Evolutionary conservation across 1,284 basidiomycete genomes (phyloP).

Genomic region (Puccinia polysora): DNA sequence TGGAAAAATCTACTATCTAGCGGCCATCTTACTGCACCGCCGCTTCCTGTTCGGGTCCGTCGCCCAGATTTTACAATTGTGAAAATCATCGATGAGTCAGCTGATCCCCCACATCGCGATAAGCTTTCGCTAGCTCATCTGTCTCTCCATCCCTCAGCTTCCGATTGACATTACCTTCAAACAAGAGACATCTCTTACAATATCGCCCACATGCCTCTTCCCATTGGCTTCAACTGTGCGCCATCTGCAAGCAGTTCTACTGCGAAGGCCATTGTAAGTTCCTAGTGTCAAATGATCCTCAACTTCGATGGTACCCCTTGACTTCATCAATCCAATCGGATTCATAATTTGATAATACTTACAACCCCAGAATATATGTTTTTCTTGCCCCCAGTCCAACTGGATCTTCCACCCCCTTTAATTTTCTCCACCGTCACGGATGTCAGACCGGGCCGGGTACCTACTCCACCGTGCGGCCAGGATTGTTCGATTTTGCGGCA

Average conservation of each 20-base stretch:
- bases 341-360: no score
- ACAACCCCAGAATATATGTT: background rate
- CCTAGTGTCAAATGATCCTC: background rate
- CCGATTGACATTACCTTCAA: constrained; percentile 24
- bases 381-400: background rate
- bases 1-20: constrained; percentile 10
- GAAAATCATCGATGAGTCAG: constrained; percentile 15
- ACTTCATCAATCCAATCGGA: no score
- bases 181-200: background rate
- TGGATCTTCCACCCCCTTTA: background rate
- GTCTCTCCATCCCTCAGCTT: constrained; percentile 8
- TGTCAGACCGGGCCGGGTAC: background rate
- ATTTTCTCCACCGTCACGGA: background rate
- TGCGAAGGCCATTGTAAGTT: constrained; percentile 29
- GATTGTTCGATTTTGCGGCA: background rate
- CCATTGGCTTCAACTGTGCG: background rate
- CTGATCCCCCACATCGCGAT: background rate
- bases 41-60: constrained; percentile 1
- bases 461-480: background rate
- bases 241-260: constrained; percentile 23
- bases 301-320: no score
- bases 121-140: background rate
- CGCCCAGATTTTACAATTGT: constrained; percentile 5
- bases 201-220: background rate
- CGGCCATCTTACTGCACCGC: background rate